These are phyloP conservation scores for Penicillium sp. DNA, from an alignment of 2,329 filamentous ascomycete species.

Conservation along the genomic window DNA sequence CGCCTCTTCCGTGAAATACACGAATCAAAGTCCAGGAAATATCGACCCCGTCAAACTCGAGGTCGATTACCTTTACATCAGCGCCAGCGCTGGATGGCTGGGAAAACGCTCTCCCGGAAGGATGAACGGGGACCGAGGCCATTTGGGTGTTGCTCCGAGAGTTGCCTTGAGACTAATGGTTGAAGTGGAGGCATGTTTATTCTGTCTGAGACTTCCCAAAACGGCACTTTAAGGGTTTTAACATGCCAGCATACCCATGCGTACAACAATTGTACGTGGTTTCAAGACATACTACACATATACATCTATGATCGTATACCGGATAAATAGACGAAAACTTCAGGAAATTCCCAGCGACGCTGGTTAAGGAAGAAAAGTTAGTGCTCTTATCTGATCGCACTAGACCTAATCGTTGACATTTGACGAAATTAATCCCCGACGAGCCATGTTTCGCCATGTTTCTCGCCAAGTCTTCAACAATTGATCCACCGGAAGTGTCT, in stretches of 20 bases:
- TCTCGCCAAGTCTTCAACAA: neutral
- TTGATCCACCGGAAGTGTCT: neutral
- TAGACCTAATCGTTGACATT: neutral
- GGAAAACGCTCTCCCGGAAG: slow-evolving; percentile 1
- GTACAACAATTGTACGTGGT: neutral
- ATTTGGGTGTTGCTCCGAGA: neutral
- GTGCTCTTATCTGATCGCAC: slow-evolving; percentile 6
- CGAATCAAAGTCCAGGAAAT: neutral
- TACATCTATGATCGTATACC: neutral
- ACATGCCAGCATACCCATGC: neutral
- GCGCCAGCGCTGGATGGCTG: neutral
- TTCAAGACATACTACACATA: neutral
- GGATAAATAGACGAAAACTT: neutral
- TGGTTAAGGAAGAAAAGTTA: neutral
- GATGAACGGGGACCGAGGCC: neutral
- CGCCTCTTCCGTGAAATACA: neutral
- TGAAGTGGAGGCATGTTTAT: neutral
- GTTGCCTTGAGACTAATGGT: neutral
- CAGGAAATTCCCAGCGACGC: no score
- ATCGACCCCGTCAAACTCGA: neutral
- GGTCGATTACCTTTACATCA: neutral
- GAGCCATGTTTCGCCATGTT: neutral
- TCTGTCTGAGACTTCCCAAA: neutral
- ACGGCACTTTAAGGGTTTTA: neutral
- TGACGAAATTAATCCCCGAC: neutral